Evolutionary conservation across 129 eudicot species (phyloP).

Genomic region (Oenanthe sinensis): DNA sequence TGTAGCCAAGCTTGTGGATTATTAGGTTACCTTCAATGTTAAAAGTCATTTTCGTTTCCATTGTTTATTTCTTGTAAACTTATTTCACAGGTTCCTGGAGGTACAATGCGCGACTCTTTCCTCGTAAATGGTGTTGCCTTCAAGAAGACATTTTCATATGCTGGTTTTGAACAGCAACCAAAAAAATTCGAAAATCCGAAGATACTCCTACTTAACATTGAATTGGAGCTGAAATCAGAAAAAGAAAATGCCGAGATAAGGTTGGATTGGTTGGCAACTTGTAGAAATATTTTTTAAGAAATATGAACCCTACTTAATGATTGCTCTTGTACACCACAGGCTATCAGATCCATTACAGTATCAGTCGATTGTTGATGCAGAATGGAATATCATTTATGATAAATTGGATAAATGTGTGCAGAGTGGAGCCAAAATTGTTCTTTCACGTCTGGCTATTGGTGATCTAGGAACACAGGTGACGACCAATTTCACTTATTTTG

Average conservation of each 20-base stretch:
- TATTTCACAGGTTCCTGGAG: slow-evolving; percentile 79
- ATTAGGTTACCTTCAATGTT: background rate
- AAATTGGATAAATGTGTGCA: slow-evolving; percentile 92
- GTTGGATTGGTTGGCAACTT: slow-evolving; percentile 17
- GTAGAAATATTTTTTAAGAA: background rate
- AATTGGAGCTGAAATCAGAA: slow-evolving; percentile 92
- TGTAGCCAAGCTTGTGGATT: background rate
- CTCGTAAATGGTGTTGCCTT: slow-evolving; percentile 96
- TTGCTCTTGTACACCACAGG: slow-evolving; percentile 24
- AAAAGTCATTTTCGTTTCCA: background rate
- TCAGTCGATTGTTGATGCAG: slow-evolving; percentile 98
- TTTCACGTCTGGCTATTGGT: slow-evolving; percentile 94
- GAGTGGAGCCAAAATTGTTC: slow-evolving; percentile 88
- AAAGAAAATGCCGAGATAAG: slow-evolving; percentile 99
- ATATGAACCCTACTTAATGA: slow-evolving; percentile 9
- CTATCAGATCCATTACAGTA: slow-evolving; percentile 90
- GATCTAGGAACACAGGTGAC: slow-evolving; percentile 93
- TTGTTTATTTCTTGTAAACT: background rate
- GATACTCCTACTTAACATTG: slow-evolving; percentile 81
- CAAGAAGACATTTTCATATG: slow-evolving; percentile 96
- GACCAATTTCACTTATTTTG: background rate
- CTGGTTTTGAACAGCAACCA: slow-evolving; percentile 99
- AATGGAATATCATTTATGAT: slow-evolving; percentile 97
- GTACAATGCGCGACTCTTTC: slow-evolving; percentile 94
- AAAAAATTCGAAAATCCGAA: slow-evolving; percentile 82